phyloP scores from a whole-genome alignment of 2,329 filamentous ascomycete species.

The Aspergillus intermedius region DNA sequence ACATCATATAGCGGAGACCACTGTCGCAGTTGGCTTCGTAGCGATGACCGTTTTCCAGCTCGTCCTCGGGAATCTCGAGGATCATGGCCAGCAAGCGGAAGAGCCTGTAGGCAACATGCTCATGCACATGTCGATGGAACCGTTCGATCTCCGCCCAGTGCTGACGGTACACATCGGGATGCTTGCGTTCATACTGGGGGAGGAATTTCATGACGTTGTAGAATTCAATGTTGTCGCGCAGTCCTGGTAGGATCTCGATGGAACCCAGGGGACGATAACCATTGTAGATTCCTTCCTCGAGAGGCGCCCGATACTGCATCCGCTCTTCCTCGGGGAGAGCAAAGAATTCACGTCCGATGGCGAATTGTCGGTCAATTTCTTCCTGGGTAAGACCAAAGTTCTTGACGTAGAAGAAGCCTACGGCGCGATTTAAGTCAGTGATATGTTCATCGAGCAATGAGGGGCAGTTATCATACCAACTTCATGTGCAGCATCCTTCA shows the following conservation, averaged over 20 bases:
- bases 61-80: conserved; percentile 53
- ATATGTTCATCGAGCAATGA: neutral
- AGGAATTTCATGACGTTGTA: conserved; percentile 57
- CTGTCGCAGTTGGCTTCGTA: conserved; percentile 54
- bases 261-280: conserved; percentile 45
- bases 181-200: conserved; percentile 36
- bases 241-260: conserved; percentile 24
- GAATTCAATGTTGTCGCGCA: conserved; percentile 51
- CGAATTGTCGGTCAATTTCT: conserved; percentile 54
- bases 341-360: conserved; percentile 53
- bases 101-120: conserved; percentile 50
- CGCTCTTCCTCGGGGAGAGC: conserved; percentile 51
- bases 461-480: conserved; percentile 18
- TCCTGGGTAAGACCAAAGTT: conserved; percentile 55
- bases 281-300: conserved; percentile 51
- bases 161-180: conserved; percentile 44
- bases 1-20: conserved; percentile 57
- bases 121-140: conserved; percentile 47
- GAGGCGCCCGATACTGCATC: conserved; percentile 45
- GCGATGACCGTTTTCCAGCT: conserved; percentile 48
- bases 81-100: conserved; percentile 55
- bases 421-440: neutral
- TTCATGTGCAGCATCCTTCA: conserved; percentile 47
- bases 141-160: conserved; percentile 50
- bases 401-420: conserved; percentile 56